Percentiles rank a stretch among this genome's conserved stretches.
Evolutionary conservation across 176 grass and related monocot species (phyloP).

Genomic region (Dendrocalamus sinicus): DNA sequence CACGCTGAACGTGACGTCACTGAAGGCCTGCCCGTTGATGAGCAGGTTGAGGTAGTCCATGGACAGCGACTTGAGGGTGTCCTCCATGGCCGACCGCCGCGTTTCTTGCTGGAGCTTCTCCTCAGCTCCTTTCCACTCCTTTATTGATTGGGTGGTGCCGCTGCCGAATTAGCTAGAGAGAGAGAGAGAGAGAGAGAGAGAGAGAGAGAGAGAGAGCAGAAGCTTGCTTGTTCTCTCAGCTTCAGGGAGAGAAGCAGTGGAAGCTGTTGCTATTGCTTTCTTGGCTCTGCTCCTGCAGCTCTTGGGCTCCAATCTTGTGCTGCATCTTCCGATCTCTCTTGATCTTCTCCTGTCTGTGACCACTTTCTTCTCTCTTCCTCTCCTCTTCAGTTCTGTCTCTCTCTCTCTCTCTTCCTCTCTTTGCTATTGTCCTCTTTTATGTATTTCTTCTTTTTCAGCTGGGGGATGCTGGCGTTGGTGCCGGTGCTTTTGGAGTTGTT

Average conservation of each 20-base stretch:
- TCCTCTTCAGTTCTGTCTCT: slow-evolving; percentile 5
- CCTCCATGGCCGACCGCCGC: slow-evolving; percentile 68
- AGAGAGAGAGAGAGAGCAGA: background rate
- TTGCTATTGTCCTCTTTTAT: slow-evolving; percentile 43
- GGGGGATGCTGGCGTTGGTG: background rate
- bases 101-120: slow-evolving; percentile 22
- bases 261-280: slow-evolving; percentile 49
- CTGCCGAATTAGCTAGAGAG: slow-evolving; percentile 27
- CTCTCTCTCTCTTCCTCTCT: background rate
- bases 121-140: background rate
- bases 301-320: slow-evolving; percentile 42
- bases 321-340: slow-evolving; percentile 57
- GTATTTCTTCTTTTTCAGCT: background rate
- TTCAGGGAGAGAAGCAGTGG: slow-evolving; percentile 37
- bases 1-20: slow-evolving; percentile 94
- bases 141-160: slow-evolving; percentile 12
- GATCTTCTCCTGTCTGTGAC: slow-evolving; percentile 52
- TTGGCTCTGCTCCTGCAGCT: slow-evolving; percentile 50
- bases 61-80: slow-evolving; percentile 88
- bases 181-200: background rate
- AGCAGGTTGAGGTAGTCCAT: slow-evolving; percentile 98
- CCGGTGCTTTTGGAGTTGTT: background rate
- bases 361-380: slow-evolving; percentile 32
- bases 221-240: background rate
- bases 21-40: slow-evolving; percentile 99